Evolutionary conservation across 768 basidiomycete species (phyloP).

Genomic region (Mycena floridula): DNA sequence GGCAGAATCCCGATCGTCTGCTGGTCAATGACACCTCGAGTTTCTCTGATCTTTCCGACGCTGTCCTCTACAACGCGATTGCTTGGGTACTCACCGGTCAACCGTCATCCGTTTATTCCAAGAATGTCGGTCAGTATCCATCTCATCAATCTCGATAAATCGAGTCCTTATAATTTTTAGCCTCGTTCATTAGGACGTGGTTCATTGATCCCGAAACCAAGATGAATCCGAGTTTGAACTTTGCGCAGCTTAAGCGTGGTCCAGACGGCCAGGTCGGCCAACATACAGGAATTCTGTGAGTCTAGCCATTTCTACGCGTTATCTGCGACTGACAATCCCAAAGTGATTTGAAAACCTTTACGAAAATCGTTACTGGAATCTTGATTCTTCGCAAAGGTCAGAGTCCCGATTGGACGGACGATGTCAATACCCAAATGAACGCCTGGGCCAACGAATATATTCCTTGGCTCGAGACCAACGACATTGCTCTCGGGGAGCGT

Average conservation of each 20-base stretch:
- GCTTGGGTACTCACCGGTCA: conserved; percentile 42
- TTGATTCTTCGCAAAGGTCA: conserved; percentile 44
- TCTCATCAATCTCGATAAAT: not conserved
- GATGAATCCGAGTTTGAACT: conserved; percentile 65
- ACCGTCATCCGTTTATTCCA: conserved; percentile 33
- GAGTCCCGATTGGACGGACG: conserved; percentile 47
- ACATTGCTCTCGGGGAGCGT: conserved; percentile 40
- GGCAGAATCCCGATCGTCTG: conserved; percentile 50
- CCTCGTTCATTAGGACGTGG: conserved; percentile 45
- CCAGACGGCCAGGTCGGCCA: conserved; percentile 24
- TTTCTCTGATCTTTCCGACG: conserved; percentile 51
- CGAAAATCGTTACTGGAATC: conserved; percentile 49
- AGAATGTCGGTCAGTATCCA: conserved; percentile 27
- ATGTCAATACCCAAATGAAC: conserved; percentile 41
- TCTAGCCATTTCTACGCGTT: conserved; percentile 1
- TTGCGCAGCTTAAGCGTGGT: conserved; percentile 25
- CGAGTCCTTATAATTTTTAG: conserved; percentile 13
- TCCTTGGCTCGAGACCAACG: conserved; percentile 46
- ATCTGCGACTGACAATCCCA: conserved; percentile 2
- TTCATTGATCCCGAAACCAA: conserved; percentile 50
- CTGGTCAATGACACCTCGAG: conserved; percentile 48
- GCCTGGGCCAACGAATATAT: conserved; percentile 49
- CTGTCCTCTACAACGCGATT: conserved; percentile 55
- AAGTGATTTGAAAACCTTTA: conserved; percentile 54
- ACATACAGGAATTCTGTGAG: conserved; percentile 52